Evolutionary conservation across 2,329 filamentous ascomycete genomes (phyloP), one percentile per base, ranked within the genome.

Genomic region (Botrytis byssoidea): DNA sequence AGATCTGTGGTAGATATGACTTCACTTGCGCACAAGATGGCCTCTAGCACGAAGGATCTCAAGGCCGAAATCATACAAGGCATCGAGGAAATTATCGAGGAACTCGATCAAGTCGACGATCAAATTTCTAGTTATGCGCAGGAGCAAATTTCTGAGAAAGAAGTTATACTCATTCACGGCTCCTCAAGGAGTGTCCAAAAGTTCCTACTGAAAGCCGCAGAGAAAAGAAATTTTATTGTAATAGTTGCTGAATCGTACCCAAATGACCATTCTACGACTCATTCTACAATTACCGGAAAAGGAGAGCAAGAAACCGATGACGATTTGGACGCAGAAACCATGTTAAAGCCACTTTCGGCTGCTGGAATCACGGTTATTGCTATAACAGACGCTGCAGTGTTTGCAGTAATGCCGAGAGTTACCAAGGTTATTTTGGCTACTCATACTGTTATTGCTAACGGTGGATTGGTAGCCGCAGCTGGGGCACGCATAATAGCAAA

Each of bases 371-470:
- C 90, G 1, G 92, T 97, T 60, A 92, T 98, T 78, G 88, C 93
- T 74, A 91, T 98, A 72, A 90, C 93, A 61, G 95, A 97, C 82
- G 92, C 91, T 12, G 93, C 94, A 16, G 88, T 97, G 71, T 97
- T 95, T 84, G 94, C 95, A 1, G 93, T 98, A 79, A 98, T 99
- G 93, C 93, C 95, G 14, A 90, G 92, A 74, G 93, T 98, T 78
- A 97, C 95, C 86, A 98, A 98, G 84, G 95, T 99, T 75, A 93
- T 99, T 67, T 86, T 99, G 10, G 92, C 93, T 20, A 95, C 95
- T 9, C 92, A 95, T 80, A 92, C 93, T 5, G 93, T 99, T 42
- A 90, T 97, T 64, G 93, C 93, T 68, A 96, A 97, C 79, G 96
- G 96, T 70, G 93, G 93, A 10, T 88, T 97, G 40, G 88, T 98